A percentile compares a stretch with the other conserved stretches of the same genome.
Evolutionary conservation across 345 rosid genomes (phyloP).

Genomic region (Psidium friedrichsthalianum): DNA sequence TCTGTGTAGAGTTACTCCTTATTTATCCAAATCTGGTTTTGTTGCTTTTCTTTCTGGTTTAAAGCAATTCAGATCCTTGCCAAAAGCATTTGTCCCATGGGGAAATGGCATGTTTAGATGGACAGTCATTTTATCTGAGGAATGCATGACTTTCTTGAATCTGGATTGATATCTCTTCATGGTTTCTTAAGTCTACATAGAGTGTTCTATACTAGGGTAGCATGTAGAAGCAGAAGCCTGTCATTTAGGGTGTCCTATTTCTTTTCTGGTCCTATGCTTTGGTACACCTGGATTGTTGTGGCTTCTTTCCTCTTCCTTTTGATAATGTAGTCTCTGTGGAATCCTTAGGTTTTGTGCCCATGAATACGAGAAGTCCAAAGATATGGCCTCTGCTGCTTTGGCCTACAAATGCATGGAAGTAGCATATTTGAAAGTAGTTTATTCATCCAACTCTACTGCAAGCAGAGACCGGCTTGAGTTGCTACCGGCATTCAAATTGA

Average conservation of each 20-base stretch:
- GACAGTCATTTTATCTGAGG: neutral
- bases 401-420: constrained; percentile 98
- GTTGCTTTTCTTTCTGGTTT: neutral
- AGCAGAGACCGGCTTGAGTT: constrained; percentile 62
- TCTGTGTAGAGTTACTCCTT: neutral
- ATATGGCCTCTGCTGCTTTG: constrained; percentile 91
- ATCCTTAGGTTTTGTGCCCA: constrained; percentile 76
- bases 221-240: neutral
- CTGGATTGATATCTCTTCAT: neutral
- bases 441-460: constrained; percentile 47
- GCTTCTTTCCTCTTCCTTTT: neutral
- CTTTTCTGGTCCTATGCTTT: neutral
- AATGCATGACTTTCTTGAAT: neutral
- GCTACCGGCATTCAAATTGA: constrained; percentile 52
- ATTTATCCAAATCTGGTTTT: neutral
- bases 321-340: neutral
- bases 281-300: neutral
- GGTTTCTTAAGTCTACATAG: neutral
- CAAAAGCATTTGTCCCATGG: neutral
- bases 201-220: neutral
- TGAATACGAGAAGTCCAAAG: constrained; percentile 81
- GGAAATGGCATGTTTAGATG: neutral
- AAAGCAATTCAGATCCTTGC: neutral
- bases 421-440: constrained; percentile 83
- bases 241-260: neutral